Evolutionary conservation across 2,329 filamentous ascomycete species (phyloP).

Genomic region (Aspergillus eucalypticola): DNA sequence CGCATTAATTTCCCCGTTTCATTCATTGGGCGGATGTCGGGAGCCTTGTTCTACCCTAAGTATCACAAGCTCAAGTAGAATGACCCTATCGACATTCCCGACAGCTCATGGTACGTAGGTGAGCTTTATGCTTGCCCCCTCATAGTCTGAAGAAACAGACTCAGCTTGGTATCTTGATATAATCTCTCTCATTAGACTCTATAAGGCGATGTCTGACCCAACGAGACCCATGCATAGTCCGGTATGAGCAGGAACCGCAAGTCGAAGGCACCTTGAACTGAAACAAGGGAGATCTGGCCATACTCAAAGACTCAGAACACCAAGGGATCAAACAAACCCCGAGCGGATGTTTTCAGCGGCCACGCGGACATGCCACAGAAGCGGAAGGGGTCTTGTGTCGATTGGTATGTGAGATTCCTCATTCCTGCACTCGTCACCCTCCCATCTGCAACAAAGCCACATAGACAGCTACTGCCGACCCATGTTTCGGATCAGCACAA

Average conservation of each 20-base stretch:
- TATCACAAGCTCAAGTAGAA: background rate
- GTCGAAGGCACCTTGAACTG: background rate
- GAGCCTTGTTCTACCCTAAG: background rate
- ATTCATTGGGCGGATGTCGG: background rate
- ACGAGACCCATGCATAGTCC: background rate
- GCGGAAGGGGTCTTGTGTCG: background rate
- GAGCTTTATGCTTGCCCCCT: too few species aligned
- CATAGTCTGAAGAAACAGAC: background rate
- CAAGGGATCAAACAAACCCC: background rate
- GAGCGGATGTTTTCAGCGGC: background rate
- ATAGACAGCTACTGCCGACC: background rate
- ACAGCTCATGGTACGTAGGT: background rate
- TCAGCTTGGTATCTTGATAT: background rate
- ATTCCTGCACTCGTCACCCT: constrained; percentile 1
- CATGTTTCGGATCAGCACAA: background rate
- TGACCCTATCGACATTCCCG: background rate
- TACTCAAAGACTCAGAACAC: background rate
- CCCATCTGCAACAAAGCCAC: background rate
- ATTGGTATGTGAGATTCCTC: background rate
- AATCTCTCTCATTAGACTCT: background rate
- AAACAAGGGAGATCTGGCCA: background rate
- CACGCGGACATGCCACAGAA: background rate
- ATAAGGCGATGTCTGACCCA: background rate
- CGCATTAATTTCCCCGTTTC: background rate
- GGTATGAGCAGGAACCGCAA: background rate